A percentile compares a stretch with the other conserved stretches of the same genome.
Evolutionary conservation across 345 rosid species (phyloP).

Genomic region (Salix viminalis): DNA sequence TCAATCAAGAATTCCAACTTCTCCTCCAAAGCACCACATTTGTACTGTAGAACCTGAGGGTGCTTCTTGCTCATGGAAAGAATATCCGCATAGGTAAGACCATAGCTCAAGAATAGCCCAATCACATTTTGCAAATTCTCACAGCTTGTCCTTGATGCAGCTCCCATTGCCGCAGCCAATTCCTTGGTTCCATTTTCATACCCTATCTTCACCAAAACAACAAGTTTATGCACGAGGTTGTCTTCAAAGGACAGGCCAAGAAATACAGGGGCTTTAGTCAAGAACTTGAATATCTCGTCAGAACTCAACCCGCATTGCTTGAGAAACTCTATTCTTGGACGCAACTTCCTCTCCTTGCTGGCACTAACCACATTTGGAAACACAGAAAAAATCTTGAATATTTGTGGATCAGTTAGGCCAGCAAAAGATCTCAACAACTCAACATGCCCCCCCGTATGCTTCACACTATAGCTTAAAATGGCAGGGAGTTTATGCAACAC

Average conservation of each 20-base stretch:
- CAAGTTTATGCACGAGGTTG: slow-evolving; percentile 57
- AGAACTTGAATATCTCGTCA: slow-evolving; percentile 58
- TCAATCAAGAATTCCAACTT: slow-evolving; percentile 67
- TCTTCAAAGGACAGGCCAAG: slow-evolving; percentile 54
- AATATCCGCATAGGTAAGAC: slow-evolving; percentile 54
- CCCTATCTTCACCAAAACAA: slow-evolving; percentile 65
- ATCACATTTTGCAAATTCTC: slow-evolving; percentile 74
- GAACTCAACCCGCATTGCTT: slow-evolving; percentile 65
- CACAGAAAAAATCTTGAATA: slow-evolving; percentile 60
- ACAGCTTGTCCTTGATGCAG: slow-evolving; percentile 71
- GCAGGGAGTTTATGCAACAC: slow-evolving; percentile 60
- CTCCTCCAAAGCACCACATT: slow-evolving; percentile 47
- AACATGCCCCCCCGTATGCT: slow-evolving; percentile 51
- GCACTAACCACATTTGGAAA: slow-evolving; percentile 60
- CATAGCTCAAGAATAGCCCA: slow-evolving; percentile 51
- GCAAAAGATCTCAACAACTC: slow-evolving; percentile 59
- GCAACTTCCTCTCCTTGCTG: slow-evolving; percentile 66
- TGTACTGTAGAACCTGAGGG: slow-evolving; percentile 71
- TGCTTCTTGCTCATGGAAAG: slow-evolving; percentile 73
- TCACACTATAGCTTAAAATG: slow-evolving; percentile 47
- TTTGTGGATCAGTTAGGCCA: slow-evolving; percentile 51
- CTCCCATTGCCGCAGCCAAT: slow-evolving; percentile 58
- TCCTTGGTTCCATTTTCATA: slow-evolving; percentile 54
- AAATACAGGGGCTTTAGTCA: slow-evolving; percentile 66
- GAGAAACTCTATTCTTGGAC: slow-evolving; percentile 58